Base-by-base conservation (phyloP, 805 yeast genomes). In the Barnettozyma californica region DNA sequence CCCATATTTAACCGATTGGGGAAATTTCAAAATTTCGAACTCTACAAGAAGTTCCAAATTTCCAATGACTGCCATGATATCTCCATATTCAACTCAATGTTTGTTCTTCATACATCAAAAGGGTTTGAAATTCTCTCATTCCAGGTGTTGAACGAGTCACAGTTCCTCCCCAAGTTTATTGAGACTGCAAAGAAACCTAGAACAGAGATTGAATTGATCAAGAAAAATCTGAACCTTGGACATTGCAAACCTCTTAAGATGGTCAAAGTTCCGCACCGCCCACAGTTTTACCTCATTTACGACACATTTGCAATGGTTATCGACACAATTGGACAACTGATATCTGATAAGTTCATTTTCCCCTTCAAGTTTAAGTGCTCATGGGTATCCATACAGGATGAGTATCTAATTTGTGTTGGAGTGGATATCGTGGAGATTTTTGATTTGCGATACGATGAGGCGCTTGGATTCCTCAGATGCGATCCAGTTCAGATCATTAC, bases 371-470 rank as follows among this genome's bases (percentile, higher is more conserved):
- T 72, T 50, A 66, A 62, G 48, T 72, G 76, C 48, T 55, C 65
- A 1, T 63, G 62, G 2, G 75, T 72, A 6, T 67, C 73, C 2
- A 63, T 77, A 16, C 53, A 71, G 41, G 69, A 69, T 34, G 78
- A 77, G 13, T 77, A 70, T 55, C 62, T 82, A 47, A 61, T 81
- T 8, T 62, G 84, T 5, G 74, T 80, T 26, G 80, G 84, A 38
- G 81, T 81, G 19, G 89, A 85, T 54, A 74, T 82, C 42, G 71
- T 87, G 9, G 95, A 88, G 59, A 72, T 88, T 3, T 80, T 90
- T 69, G 74, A 80, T 33, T 68, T 84, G 23, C 74, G 75, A 41
- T 75, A 71, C 51, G 64, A 66, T 45, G 72, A 73, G 18, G 65
- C 65, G 18, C 46, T 56, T 4, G 63, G 63, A 2, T 58, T 71